Conservation (phyloP, 2,329 filamentous ascomycete genomes). For the Fusarium mangiferae region DNA sequence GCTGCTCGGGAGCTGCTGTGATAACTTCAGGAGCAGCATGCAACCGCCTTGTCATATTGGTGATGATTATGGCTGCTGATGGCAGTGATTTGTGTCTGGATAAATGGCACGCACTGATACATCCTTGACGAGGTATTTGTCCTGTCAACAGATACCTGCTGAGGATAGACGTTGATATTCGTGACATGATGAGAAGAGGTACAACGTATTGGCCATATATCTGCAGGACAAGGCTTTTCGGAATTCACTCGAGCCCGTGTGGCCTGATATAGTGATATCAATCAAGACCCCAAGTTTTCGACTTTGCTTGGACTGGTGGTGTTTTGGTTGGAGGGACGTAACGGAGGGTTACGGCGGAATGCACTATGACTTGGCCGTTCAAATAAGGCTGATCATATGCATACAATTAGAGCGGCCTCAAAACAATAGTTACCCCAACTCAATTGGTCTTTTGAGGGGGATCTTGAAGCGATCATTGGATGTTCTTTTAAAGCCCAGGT, state of each 20-base stretch:
- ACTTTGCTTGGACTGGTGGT: neutral
- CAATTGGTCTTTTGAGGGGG: neutral
- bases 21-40: constrained; percentile 46
- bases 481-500: constrained; percentile 23
- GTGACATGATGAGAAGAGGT: constrained; percentile 51
- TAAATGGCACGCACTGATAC: constrained; percentile 45
- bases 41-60: constrained; percentile 39
- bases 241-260: neutral
- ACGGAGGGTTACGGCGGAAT: constrained; percentile 4
- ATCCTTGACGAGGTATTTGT: constrained; percentile 55
- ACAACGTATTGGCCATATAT: too few species aligned
- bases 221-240: neutral
- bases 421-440: neutral
- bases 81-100: constrained; percentile 25
- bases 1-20: constrained; percentile 30
- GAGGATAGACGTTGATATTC: constrained; percentile 56
- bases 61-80: constrained; percentile 16
- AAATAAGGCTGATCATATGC: neutral
- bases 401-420: neutral
- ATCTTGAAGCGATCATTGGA: neutral
- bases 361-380: constrained; percentile 5
- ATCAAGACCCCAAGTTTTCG: neutral
- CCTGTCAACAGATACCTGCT: constrained; percentile 62
- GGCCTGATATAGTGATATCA: neutral
- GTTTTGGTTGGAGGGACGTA: neutral